Percentiles rank a stretch among this genome's conserved stretches.
These are phyloP conservation scores for Protomyces inouyei DNA, from an alignment of 1,139 yeast species.

Conservation along the genomic window DNA sequence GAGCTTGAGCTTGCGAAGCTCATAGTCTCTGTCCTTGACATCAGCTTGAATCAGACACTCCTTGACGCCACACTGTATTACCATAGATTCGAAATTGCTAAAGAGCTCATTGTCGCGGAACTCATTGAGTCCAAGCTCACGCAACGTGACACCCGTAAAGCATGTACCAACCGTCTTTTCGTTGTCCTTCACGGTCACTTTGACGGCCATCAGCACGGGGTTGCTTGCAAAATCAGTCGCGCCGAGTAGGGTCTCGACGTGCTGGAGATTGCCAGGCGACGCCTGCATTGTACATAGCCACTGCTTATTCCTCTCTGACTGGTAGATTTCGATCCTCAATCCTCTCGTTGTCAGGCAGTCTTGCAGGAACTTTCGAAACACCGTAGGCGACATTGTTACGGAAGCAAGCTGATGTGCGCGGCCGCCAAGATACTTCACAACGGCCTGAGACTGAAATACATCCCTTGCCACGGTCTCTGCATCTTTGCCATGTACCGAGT, in stretches of 20 bases:
- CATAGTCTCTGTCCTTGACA: conserved; percentile 43
- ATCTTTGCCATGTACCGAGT: conserved; percentile 66
- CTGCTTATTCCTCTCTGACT: conserved; percentile 41
- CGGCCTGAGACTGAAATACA: conserved; percentile 76
- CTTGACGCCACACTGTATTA: conserved; percentile 83
- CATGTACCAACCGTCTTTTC: conserved; percentile 67
- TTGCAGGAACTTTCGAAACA: conserved; percentile 60
- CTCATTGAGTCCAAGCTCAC: conserved; percentile 66
- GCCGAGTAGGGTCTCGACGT: conserved; percentile 66
- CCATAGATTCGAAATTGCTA: conserved; percentile 75
- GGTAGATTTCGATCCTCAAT: conserved; percentile 73
- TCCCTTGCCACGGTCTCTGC: conserved; percentile 77
- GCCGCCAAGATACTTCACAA: conserved; percentile 54
- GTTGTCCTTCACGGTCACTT: conserved; percentile 43
- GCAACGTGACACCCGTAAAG: conserved; percentile 67
- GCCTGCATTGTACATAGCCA: conserved; percentile 64
- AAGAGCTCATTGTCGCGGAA: conserved; percentile 82
- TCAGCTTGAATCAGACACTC: conserved; percentile 64
- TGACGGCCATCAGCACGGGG: conserved; percentile 73
- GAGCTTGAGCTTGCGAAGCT: conserved; percentile 46
- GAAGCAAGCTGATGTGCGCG: conserved; percentile 51
- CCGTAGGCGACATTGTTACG: conserved; percentile 73
- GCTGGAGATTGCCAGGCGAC: conserved; percentile 86
- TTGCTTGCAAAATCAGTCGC: conserved; percentile 50
- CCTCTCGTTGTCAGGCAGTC: conserved; percentile 65